Evolutionary conservation across 192 early-diverging fungal species (phyloP), one percentile per base, ranked within the genome.

Genomic region (Chytriomyces sp.): DNA sequence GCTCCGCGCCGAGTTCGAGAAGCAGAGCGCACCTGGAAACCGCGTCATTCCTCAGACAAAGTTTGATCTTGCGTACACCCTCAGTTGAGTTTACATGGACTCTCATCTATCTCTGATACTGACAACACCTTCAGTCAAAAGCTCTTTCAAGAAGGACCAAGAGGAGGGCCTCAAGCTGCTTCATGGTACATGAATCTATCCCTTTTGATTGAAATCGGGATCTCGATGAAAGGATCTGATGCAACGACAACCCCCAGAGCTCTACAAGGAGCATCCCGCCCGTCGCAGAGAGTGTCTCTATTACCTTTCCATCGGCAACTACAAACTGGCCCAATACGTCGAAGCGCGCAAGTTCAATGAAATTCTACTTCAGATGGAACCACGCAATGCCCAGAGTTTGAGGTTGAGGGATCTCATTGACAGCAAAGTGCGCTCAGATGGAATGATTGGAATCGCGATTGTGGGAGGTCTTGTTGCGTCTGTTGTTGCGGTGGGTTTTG

Each of bases 11-110:
- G 71, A 63, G 45, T 86, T 82, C 79, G 23, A 69, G 84, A 93
- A 67, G 85, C 92, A 70, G 91, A 65, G 50, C 43, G 46, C 9
- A 13, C 9, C 43, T 8, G 93, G 78, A 80, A 83, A 26, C 82
- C 89, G 61, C 83, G 91, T 72, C 84, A 86, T 28, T 86, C 92
- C 80, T 26, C 97, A 98, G 84, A 95, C 94, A 64, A 96, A 96
- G 81, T 98, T 98, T 87, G 97, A 98, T 87, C 96, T 94, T 78
- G 94, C 97, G 0, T 98, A 96, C 94, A 95, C 92, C 0, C 88
- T 97, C 48, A 90, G 95, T 35, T 78, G 91, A 90, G 81, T 18
- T 45, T 18, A 16, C 20, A 7, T 13, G 35, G 7, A 45, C 44
- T 50, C 20, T 20, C 44, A 23, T 43, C 35, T 35, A 0, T 35